Conservation (phyloP, 2,329 filamentous ascomycete species). For the Cercospora sp. region DNA sequence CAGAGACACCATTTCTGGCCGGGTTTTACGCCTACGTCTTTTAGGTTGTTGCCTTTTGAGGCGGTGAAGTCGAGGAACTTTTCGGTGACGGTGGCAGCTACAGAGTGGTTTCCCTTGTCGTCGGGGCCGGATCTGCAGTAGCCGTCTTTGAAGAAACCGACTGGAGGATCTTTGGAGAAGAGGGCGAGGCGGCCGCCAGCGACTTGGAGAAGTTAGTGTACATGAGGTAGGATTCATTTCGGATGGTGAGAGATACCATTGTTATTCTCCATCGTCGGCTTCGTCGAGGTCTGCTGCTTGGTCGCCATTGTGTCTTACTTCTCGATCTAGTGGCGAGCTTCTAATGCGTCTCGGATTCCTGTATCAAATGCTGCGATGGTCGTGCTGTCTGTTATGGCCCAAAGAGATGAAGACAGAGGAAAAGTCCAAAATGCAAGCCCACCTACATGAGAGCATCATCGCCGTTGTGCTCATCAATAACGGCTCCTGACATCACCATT, state of each 20-base stretch:
- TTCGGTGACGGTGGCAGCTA: slow-evolving; percentile 24
- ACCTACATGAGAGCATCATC: slow-evolving; percentile 13
- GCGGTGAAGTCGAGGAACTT: slow-evolving; percentile 23
- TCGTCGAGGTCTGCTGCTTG: slow-evolving; percentile 27
- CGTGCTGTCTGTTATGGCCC: neutral
- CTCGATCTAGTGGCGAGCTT: neutral
- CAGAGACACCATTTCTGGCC: slow-evolving; percentile 22
- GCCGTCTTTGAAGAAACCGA: slow-evolving; percentile 25
- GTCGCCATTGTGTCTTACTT: slow-evolving; percentile 13
- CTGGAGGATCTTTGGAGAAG: slow-evolving; percentile 21
- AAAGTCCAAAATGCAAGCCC: neutral
- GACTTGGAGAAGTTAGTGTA: slow-evolving; percentile 7
- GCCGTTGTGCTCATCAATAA: neutral
- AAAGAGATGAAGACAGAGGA: neutral
- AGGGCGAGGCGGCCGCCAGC: slow-evolving; percentile 23
- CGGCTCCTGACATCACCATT: slow-evolving; percentile 22
- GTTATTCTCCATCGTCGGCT: slow-evolving; percentile 30
- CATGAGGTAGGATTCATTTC: no score
- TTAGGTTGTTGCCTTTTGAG: slow-evolving; percentile 15
- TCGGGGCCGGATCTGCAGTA: slow-evolving; percentile 22
- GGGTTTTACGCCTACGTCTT: slow-evolving; percentile 10
- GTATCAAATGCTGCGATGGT: neutral
- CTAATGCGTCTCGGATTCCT: neutral
- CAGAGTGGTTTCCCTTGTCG: slow-evolving; percentile 22
- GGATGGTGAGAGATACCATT: slow-evolving; percentile 17